A percentile compares a stretch with the other conserved stretches of the same genome.
phyloP scores from a whole-genome alignment of 2,329 filamentous ascomycete genomes.

The Aspergillus amoenus region DNA sequence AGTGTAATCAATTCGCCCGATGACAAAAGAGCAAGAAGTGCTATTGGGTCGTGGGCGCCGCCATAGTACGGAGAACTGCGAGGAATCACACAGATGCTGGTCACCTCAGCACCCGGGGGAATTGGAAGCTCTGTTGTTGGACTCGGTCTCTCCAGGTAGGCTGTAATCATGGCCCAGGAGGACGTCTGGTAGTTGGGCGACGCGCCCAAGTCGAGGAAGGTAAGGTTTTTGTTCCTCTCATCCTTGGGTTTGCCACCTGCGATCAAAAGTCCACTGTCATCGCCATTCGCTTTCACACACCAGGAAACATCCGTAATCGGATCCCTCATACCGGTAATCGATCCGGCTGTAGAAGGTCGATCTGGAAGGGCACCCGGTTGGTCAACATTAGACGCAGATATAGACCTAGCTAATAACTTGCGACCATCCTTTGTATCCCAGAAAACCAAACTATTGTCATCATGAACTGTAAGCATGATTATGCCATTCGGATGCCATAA shows the following conservation, averaged over 20 bases:
- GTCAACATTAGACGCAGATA: conserved; percentile 73
- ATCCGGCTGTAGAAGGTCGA: conserved; percentile 44
- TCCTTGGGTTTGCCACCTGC: conserved; percentile 74
- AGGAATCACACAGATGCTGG: conserved; percentile 81
- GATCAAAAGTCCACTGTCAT: conserved; percentile 86
- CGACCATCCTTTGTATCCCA: conserved; percentile 92
- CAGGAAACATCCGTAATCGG: conserved; percentile 79
- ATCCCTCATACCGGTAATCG: conserved; percentile 62
- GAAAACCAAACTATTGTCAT: conserved; percentile 87
- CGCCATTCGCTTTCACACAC: conserved; percentile 92
- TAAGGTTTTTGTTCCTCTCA: conserved; percentile 71
- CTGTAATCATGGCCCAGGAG: conserved; percentile 77
- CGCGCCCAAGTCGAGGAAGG: conserved; percentile 82
- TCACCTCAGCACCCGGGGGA: conserved; percentile 72
- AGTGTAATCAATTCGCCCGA: conserved; percentile 88
- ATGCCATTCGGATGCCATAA: conserved; percentile 94
- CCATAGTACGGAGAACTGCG: conserved; percentile 80
- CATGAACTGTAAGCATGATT: conserved; percentile 81
- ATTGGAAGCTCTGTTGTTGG: conserved; percentile 69
- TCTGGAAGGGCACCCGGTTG: conserved; percentile 55
- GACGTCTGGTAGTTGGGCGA: conserved; percentile 92
- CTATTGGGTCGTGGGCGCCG: conserved; percentile 87
- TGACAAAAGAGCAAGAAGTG: conserved; percentile 72
- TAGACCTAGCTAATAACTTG: conserved; percentile 76
- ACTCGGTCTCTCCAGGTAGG: conserved; percentile 77